Base-by-base conservation (phyloP, 2,329 filamentous ascomycete species). In the Calonectria pauciramosa region DNA sequence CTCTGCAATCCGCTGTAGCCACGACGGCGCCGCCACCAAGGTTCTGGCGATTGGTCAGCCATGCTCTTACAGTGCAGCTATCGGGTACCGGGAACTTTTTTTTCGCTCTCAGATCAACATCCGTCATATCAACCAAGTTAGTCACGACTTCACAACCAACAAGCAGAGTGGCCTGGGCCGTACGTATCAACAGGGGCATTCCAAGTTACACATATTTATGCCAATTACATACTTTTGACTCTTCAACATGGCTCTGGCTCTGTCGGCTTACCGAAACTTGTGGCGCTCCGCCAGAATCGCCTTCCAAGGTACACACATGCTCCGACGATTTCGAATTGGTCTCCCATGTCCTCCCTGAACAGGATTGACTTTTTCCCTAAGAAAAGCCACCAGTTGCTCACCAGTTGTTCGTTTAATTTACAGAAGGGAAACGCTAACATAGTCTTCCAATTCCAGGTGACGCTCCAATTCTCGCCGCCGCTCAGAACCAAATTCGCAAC, bases 201-300 rank as follows among this genome's bases (percentile, higher is more conserved):
- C 16, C 20, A n/a, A 52, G 34, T 11, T 11, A n/a, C 16, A 28
- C 8, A 10, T 34, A 18, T 10, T 41, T 7, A 30, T 30, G 28
- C 47, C 64, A 44, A 23, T 64, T 49, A 28, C 54, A 14, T 67
- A 23, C 16, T 23, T 6, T 49, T 64, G 26, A 32, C 28, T 20
- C 8, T 4, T 71, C 63, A 75, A 38, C 49, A 81, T 81, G 77
- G 71, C 77, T 23, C 92, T 96, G 88, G 94, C 95, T 20, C 87
- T 95, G 70, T 88, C 90, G 82, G 95, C 95, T 47, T 99, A 98
- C 87, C 90, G 96, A 82, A 90, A 94, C 79, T 88, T 99, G 52
- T 89, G 98, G 80, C 95, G 96, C 76, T 94, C 96, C 28, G 92
- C 95, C 41, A 90, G 93, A 77, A 89, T 97, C 77, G 96, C 96